These are phyloP conservation scores for Linum trigynum DNA, from an alignment of 345 rosid genomes.

Conservation along the genomic window DNA sequence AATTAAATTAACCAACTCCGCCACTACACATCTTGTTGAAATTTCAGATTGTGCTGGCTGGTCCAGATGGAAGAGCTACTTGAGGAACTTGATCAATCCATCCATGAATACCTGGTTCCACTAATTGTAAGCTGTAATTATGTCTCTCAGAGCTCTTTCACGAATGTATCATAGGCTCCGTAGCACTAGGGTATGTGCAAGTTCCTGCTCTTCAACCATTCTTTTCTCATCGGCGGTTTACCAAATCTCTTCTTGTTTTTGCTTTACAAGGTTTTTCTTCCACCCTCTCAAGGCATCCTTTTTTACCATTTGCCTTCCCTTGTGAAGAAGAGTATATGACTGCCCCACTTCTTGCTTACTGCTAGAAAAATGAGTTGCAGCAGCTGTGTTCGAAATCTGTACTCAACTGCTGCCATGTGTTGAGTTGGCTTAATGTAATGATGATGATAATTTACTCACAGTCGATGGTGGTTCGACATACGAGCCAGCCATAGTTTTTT, in stretches of 20 bases:
- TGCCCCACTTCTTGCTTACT: background rate
- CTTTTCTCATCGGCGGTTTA: background rate
- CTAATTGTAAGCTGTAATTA: conserved; percentile 27
- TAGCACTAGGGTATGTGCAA: background rate
- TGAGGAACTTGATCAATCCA: conserved; percentile 20
- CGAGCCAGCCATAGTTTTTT: background rate
- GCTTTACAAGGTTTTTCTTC: background rate
- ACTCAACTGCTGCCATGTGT: background rate
- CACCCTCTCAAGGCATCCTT: background rate
- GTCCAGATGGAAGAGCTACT: conserved; percentile 50
- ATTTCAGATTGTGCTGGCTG: conserved; percentile 48
- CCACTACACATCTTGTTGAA: conserved; percentile 3
- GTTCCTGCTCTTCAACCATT: background rate
- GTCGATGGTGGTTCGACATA: background rate
- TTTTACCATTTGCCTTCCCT: background rate
- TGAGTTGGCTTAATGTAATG: background rate
- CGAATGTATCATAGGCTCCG: background rate
- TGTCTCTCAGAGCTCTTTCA: background rate
- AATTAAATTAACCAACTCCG: background rate
- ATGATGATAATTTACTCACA: no score
- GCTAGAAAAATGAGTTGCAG: background rate
- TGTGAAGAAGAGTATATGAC: background rate
- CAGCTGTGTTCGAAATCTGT: background rate
- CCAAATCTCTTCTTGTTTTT: background rate
- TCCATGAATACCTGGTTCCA: conserved; percentile 3